Percentiles rank a stretch among this genome's conserved stretches.
phyloP scores from a whole-genome alignment of 176 grass and related monocot species.

The Musa acuminata region DNA sequence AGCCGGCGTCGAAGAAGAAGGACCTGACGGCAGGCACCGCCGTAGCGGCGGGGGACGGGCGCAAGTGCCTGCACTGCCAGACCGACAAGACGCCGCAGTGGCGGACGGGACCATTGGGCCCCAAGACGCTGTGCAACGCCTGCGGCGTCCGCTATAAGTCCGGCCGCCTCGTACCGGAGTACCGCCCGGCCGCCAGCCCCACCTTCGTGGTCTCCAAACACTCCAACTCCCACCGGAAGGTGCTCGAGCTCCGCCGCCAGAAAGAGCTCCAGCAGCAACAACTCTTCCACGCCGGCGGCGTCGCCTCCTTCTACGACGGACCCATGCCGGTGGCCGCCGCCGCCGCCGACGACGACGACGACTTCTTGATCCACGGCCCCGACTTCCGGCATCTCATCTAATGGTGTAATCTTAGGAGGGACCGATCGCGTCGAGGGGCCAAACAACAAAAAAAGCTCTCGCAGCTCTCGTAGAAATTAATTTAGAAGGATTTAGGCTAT shows the following conservation, averaged over 20 bases:
- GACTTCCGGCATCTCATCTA: conserved; percentile 58
- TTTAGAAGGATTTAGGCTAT: too few species aligned
- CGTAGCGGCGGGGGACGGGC: conserved; percentile 25
- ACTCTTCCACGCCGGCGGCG: neutral
- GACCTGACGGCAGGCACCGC: conserved; percentile 8
- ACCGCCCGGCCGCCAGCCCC: conserved; percentile 82
- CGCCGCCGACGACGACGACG: conserved; percentile 21
- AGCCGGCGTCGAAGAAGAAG: conserved; percentile 55
- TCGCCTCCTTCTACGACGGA: conserved; percentile 30
- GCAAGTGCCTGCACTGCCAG: conserved; percentile 82
- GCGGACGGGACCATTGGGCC: conserved; percentile 88
- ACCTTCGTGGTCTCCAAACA: conserved; percentile 63
- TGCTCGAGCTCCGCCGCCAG: conserved; percentile 81
- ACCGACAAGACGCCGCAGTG: conserved; percentile 97
- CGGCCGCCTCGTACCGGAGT: conserved; percentile 86
- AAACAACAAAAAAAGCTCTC: too few species aligned
- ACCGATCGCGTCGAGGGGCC: neutral
- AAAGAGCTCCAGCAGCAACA: conserved; percentile 37
- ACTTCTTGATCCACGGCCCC: conserved; percentile 37
- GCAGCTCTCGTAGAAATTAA: too few species aligned
- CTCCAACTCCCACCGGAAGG: conserved; percentile 98
- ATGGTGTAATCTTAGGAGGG: neutral
- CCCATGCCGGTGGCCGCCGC: neutral
- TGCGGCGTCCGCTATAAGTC: conserved; percentile 94
- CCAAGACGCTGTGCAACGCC: conserved; percentile 98